Evolutionary conservation across 2,329 filamentous ascomycete species (phyloP).

Genomic region (Tolypocladium tropicale): DNA sequence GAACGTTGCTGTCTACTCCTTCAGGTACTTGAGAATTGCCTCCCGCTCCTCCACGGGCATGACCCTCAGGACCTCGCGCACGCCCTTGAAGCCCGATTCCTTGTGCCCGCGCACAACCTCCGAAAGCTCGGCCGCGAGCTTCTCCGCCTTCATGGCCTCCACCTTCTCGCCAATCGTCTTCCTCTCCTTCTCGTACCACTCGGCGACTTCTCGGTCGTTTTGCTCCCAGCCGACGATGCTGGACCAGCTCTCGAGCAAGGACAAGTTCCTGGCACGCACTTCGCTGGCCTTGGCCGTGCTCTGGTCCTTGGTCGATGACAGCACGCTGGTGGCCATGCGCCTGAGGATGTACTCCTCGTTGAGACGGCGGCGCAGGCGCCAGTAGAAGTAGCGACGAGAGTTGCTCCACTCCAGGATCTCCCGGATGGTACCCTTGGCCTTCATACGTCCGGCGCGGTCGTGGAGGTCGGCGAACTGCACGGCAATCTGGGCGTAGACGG

Average conservation of each 20-base stretch:
- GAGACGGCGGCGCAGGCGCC: conserved; percentile 90
- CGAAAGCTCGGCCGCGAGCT: conserved; percentile 39
- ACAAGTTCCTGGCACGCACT: conserved; percentile 56
- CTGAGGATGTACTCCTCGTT: conserved; percentile 97
- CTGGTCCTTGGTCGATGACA: conserved; percentile 17
- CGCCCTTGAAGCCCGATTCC: conserved; percentile 71
- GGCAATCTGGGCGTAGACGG: conserved; percentile 91
- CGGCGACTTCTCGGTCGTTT: conserved; percentile 73
- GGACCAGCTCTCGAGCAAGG: conserved; percentile 74
- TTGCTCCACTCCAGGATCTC: conserved; percentile 76
- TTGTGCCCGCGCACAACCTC: conserved; percentile 34
- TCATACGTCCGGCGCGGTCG: conserved; percentile 94
- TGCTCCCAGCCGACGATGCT: conserved; percentile 65
- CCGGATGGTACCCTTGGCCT: conserved; percentile 92
- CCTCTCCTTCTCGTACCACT: conserved; percentile 95
- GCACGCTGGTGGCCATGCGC: conserved; percentile 54
- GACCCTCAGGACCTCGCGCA: conserved; percentile 75
- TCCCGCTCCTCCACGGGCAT: conserved; percentile 85
- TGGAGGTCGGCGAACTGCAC: conserved; percentile 95
- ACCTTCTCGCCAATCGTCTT: conserved; percentile 76
- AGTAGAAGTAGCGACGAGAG: conserved; percentile 97
- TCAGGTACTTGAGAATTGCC: conserved; percentile 56
- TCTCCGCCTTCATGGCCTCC: conserved; percentile 70
- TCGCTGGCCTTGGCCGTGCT: conserved; percentile 34
- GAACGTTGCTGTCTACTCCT: conserved; percentile 22